Evolutionary conservation across 768 basidiomycete species (phyloP).

Genomic region (Chalciporus chontae): DNA sequence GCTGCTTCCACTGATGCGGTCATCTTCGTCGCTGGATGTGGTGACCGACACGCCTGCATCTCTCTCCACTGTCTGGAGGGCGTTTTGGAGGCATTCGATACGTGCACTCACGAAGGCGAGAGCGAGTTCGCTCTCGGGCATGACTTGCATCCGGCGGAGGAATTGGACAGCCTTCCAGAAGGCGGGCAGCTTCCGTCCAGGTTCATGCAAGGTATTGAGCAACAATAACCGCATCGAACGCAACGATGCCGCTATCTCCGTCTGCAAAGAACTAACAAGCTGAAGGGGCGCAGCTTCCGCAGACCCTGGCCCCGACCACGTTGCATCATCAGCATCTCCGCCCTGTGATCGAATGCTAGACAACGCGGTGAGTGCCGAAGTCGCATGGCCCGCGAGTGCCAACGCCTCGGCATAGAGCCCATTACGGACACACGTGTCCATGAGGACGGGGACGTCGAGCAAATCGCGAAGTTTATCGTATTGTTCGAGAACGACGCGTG

Average conservation of each 20-base stretch:
- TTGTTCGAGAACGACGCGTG: slow-evolving; percentile 85
- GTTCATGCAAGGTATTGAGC: slow-evolving; percentile 74
- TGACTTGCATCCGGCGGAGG: slow-evolving; percentile 75
- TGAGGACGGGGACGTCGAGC: slow-evolving; percentile 84
- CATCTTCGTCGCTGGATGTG: slow-evolving; percentile 7
- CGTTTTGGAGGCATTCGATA: slow-evolving; percentile 55
- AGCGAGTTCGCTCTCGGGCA: slow-evolving; percentile 75
- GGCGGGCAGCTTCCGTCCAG: slow-evolving; percentile 78
- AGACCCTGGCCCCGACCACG: slow-evolving; percentile 38
- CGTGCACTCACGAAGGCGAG: slow-evolving; percentile 80
- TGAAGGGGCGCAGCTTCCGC: slow-evolving; percentile 30
- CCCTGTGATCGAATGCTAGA: slow-evolving; percentile 35
- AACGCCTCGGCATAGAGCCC: slow-evolving; percentile 92
- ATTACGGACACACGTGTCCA: slow-evolving; percentile 91
- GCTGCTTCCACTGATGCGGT: slow-evolving; percentile 16
- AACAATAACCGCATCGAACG: slow-evolving; percentile 72
- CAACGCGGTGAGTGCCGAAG: slow-evolving; percentile 40
- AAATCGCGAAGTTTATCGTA: slow-evolving; percentile 91
- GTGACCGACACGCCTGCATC: slow-evolving; percentile 36
- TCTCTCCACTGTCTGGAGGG: slow-evolving; percentile 51
- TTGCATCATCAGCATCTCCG: slow-evolving; percentile 19
- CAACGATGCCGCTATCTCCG: slow-evolving; percentile 65
- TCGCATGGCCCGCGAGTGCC: slow-evolving; percentile 73
- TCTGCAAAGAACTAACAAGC: slow-evolving; percentile 48
- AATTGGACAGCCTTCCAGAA: slow-evolving; percentile 90